These are phyloP conservation scores for Wickerhamiella spandovensis DNA, from an alignment of 805 yeast species.

Conservation along the genomic window DNA sequence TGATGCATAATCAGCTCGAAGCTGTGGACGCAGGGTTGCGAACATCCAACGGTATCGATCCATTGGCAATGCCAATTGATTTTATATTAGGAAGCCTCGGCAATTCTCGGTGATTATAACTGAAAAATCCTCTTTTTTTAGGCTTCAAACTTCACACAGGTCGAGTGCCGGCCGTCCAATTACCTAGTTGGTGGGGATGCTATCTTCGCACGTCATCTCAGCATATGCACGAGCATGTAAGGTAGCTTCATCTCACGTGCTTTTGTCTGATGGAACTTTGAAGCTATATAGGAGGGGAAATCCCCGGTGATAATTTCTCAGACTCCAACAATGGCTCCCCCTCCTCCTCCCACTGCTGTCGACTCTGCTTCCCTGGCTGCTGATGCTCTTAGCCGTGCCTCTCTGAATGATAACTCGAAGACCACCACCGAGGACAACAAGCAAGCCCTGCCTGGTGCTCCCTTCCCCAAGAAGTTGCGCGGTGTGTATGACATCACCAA, in stretches of 20 bases:
- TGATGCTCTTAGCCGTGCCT: not conserved
- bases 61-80: too few relatives aligned
- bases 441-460: not conserved
- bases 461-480: constrained; percentile 1
- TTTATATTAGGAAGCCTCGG: not conserved
- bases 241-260: not conserved
- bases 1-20: not conserved
- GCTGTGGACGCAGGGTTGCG: not conserved
- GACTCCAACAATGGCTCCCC: constrained; percentile 2
- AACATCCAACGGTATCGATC: not conserved
- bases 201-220: not conserved
- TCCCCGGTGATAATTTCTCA: not conserved
- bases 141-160: too few relatives aligned
- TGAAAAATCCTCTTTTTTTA: too few relatives aligned
- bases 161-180: too few relatives aligned
- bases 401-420: not conserved
- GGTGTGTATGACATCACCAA: constrained; percentile 6
- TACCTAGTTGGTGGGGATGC: too few relatives aligned
- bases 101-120: not conserved
- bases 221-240: not conserved
- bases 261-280: not conserved
- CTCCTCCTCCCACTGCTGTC: constrained; percentile 4
- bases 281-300: not conserved
- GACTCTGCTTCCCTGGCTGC: not conserved
- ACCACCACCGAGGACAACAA: not conserved